Percentiles rank a stretch among this genome's conserved stretches.
phyloP scores from a whole-genome alignment of 2,329 filamentous ascomycete genomes.

The Phaeosphaeria sp. region DNA sequence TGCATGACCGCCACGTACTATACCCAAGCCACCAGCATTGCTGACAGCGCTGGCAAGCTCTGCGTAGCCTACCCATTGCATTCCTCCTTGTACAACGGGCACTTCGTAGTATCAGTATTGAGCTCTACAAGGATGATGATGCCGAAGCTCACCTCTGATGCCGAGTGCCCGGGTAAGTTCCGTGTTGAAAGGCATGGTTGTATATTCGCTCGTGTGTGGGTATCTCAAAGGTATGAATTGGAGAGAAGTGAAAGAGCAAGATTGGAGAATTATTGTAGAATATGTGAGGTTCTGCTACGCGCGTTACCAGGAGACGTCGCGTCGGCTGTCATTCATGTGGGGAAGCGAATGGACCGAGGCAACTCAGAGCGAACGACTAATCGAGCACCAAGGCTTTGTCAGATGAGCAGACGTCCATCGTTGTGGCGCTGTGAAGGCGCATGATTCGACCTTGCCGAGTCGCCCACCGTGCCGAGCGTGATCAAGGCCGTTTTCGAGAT shows the following conservation, averaged over 20 bases:
- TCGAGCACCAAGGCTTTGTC: conserved; percentile 12
- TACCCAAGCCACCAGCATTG: conserved; percentile 75
- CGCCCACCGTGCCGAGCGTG: too few relatives aligned
- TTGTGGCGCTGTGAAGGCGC: neutral
- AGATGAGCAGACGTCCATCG: conserved; percentile 6
- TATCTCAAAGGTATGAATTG: conserved; percentile 1
- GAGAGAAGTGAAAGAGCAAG: conserved; percentile 2
- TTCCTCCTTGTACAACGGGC: conserved; percentile 83
- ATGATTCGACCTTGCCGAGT: conserved; percentile 24
- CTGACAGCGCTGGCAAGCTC: conserved; percentile 75
- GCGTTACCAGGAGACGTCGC: conserved; percentile 15
- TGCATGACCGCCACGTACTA: conserved; percentile 50
- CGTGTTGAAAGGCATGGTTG: conserved; percentile 68
- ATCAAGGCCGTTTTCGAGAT: conserved; percentile 1
- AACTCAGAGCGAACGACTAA: conserved; percentile 23
- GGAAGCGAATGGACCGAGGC: conserved; percentile 38
- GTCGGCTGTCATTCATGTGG: conserved; percentile 28
- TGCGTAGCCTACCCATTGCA: conserved; percentile 86
- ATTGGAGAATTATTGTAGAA: conserved; percentile 1
- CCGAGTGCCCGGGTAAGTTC: conserved; percentile 68
- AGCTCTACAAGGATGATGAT: conserved; percentile 1
- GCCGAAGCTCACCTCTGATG: conserved; percentile 52
- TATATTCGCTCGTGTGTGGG: conserved; percentile 1
- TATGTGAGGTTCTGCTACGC: conserved; percentile 12
- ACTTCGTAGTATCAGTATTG: conserved; percentile 65